phyloP scores from a whole-genome alignment of 345 rosid species.

The Abelmoschus esculentus region DNA sequence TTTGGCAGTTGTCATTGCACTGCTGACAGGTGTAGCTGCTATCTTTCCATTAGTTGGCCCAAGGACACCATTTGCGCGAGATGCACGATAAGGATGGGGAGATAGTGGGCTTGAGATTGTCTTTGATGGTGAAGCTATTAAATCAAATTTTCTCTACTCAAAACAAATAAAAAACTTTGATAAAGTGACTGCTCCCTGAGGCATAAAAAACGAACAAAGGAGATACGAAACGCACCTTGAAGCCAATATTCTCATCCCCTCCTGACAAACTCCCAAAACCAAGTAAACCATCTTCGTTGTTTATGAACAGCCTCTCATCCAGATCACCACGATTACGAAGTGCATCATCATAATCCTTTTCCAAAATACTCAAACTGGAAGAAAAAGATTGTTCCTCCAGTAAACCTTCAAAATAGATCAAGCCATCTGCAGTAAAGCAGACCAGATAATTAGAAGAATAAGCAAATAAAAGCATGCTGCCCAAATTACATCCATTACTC shows the following conservation, averaged over 20 bases:
- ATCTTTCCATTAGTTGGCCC: constrained; percentile 39
- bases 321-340: constrained; percentile 53
- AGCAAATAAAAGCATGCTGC: constrained; percentile 9
- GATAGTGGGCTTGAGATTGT: constrained; percentile 74
- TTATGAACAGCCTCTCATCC: constrained; percentile 81
- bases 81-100: constrained; percentile 66
- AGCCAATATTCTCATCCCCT: constrained; percentile 48
- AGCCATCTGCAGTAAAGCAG: constrained; percentile 53
- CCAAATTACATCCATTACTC: background rate
- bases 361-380: constrained; percentile 53
- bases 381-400: constrained; percentile 70
- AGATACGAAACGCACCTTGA: constrained; percentile 38
- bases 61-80: constrained; percentile 47
- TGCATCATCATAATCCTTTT: constrained; percentile 66
- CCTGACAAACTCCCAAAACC: constrained; percentile 65
- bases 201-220: background rate
- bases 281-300: constrained; percentile 78
- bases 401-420: constrained; percentile 74
- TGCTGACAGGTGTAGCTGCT: constrained; percentile 79
- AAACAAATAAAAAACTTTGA: background rate
- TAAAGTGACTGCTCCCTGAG: background rate
- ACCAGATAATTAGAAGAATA: constrained; percentile 14
- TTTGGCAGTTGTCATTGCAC: constrained; percentile 95
- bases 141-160: constrained; percentile 63
- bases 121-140: constrained; percentile 73